These are phyloP conservation scores for Dillenia suffruticosa DNA, from an alignment of 164 flowering plant species.

Conservation along the genomic window DNA sequence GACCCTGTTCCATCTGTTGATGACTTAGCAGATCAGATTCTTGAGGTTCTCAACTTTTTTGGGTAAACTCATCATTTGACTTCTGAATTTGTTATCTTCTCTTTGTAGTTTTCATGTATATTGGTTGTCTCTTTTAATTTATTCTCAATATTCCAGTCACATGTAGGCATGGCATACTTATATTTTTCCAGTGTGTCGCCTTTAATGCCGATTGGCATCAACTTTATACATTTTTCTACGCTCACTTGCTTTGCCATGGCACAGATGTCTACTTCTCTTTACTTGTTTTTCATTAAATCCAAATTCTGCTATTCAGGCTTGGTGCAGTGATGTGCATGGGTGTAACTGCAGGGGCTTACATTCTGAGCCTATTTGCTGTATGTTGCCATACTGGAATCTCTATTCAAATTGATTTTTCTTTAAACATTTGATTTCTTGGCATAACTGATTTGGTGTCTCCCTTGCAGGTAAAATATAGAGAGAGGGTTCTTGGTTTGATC, in stretches of 20 bases:
- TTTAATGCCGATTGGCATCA: not conserved
- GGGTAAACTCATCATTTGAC: conserved; percentile 43
- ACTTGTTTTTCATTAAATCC: conserved; percentile 10
- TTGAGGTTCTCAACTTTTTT: conserved; percentile 69
- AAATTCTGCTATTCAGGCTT: conserved; percentile 30
- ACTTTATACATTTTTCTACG: not conserved
- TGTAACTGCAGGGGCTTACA: conserved; percentile 68
- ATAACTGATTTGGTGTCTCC: conserved; percentile 6
- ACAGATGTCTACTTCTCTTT: not conserved
- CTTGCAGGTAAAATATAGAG: conserved; percentile 55
- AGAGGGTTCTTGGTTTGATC: conserved; percentile 64
- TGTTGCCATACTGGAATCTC: conserved; percentile 7
- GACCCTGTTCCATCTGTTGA: conserved; percentile 51
- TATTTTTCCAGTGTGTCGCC: not conserved
- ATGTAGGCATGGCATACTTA: too few relatives aligned
- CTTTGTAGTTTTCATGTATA: not conserved
- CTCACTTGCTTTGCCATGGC: not conserved
- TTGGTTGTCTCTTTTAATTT: not conserved
- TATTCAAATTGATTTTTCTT: not conserved
- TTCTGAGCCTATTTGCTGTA: conserved; percentile 64
- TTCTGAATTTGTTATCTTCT: not conserved
- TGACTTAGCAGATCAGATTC: conserved; percentile 62
- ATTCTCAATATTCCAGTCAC: too few relatives aligned
- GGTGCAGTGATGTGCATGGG: conserved; percentile 72
- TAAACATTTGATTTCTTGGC: not conserved